phyloP scores from a whole-genome alignment of 345 rosid genomes.

The Limnanthes douglasii region DNA sequence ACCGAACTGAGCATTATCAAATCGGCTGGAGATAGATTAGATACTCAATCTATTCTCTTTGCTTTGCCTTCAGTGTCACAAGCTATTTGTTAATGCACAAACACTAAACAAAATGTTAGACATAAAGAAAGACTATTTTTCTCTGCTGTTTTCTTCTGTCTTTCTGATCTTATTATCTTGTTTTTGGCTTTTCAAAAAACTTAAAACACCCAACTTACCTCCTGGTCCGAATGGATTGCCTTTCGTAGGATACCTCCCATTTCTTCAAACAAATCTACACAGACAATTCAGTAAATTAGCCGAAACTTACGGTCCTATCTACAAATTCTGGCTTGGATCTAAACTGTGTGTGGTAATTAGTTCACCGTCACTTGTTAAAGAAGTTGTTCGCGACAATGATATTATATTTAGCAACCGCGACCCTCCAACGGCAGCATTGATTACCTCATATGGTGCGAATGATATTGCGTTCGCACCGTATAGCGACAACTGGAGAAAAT shows the following conservation, averaged over 20 bases:
- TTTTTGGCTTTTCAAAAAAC: no score
- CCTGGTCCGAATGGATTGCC: conserved; percentile 27
- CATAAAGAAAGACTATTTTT: no score
- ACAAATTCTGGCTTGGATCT: conserved; percentile 20
- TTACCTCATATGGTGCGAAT: conserved; percentile 14
- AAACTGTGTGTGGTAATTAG: conserved; percentile 14
- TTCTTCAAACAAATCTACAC: conserved; percentile 15
- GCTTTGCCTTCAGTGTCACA: no score
- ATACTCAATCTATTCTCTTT: no score
- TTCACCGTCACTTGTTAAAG: conserved; percentile 16
- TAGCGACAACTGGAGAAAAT: conserved; percentile 16
- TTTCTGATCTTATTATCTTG: no score
- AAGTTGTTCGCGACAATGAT: conserved; percentile 19
- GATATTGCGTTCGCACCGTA: conserved; percentile 22
- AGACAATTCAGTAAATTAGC: conserved; percentile 12
- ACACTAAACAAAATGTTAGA: no score
- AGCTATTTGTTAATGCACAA: no score
- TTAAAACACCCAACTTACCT: no score
- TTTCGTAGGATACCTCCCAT: conserved; percentile 22
- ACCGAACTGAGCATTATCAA: no score
- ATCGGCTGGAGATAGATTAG: no score
- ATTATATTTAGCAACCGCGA: conserved; percentile 22
- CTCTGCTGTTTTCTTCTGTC: no score
- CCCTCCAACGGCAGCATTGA: conserved; percentile 9
- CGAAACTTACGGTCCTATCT: conserved; percentile 17